Evolutionary conservation across 1,284 basidiomycete species (phyloP), one percentile per base, ranked within the genome.

Genomic region (Apiotrichum laibachii): DNA sequence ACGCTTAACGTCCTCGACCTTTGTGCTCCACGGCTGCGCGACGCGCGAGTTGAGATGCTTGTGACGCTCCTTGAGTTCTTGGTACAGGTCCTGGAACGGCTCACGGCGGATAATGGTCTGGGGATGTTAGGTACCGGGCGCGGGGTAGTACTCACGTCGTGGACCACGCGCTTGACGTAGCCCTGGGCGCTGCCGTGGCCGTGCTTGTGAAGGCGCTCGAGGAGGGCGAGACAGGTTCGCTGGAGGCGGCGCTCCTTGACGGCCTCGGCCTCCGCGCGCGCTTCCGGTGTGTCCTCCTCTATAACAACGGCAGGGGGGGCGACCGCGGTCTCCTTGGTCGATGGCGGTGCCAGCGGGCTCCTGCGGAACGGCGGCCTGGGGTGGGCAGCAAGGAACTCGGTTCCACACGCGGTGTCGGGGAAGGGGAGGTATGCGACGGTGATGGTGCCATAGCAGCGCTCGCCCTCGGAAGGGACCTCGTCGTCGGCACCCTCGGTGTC

Each of bases 81-180:
- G 84, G 69, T 98, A 99, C 5, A 94, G 75, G 72, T 98, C 93
- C 67, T 96, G 93, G 69, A 93, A 97, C 5, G 79, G 74, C 55
- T 91, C 88, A 22, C 89, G 81, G 0, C 86, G 82, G 5, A 96
- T 83, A 18, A 97, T 68, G 16, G 85, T 81, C 79, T 63, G 52
- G 7, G 18, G 33, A 50, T 18, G 37, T 26, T 18, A 19, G 31
- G 4, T 7, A 31, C 26, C 31, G 35, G 15, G 10, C 2, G 18
- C 8, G 12, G 1, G 9, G 45, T 7, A 47, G 10, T 2, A 67
- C 79, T 57, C 57, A 79, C 79, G 73, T 98, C 94, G 71, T 98
- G 95, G 10, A 82, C 71, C 1, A 94, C 88, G 1, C 92, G 85
- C 72, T 97, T 97, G 72, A 85, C 83, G 79, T 96, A 97, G 50